Percentiles rank a stretch among this genome's conserved stretches.
Conservation (phyloP, 1,139 yeast genomes). For the Eremothecium coryli region DNA sequence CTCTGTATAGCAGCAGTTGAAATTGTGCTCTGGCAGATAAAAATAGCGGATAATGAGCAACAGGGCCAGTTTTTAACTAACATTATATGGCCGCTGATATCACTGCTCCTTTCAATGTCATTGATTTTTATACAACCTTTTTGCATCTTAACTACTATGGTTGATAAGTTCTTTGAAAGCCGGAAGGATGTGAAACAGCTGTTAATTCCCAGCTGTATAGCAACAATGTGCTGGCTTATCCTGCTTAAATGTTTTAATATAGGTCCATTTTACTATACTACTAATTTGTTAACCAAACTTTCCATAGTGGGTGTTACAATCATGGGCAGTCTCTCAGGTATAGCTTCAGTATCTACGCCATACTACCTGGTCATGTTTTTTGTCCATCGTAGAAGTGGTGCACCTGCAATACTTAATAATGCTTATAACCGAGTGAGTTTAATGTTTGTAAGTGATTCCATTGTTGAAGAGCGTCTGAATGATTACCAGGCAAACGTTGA, state of each 20-base stretch:
- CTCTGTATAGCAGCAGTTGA: conserved; percentile 25
- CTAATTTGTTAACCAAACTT: conserved; percentile 44
- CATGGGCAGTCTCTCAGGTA: conserved; percentile 63
- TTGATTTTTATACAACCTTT: conserved; percentile 30
- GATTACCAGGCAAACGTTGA: conserved; percentile 17
- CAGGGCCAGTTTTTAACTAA: conserved; percentile 18
- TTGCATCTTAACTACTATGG: conserved; percentile 23
- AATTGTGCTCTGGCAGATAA: conserved; percentile 28
- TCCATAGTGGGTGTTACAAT: conserved; percentile 64
- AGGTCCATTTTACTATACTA: conserved; percentile 33
- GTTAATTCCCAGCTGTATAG: conserved; percentile 17
- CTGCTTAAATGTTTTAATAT: conserved; percentile 14
- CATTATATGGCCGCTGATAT: conserved; percentile 25
- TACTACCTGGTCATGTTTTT: conserved; percentile 32
- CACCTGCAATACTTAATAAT: conserved; percentile 5
- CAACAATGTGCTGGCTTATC: conserved; percentile 18
- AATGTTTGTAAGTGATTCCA: conserved; percentile 14
- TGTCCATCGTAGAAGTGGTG: conserved; percentile 9
- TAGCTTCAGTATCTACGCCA: conserved; percentile 68
- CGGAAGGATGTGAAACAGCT: conserved; percentile 20
- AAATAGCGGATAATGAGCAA: conserved; percentile 18
- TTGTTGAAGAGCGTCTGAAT: conserved; percentile 20
- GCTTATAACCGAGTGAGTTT: background rate
- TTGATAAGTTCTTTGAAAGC: conserved; percentile 31
- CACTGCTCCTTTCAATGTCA: conserved; percentile 16